Evolutionary conservation across 768 basidiomycete genomes (phyloP).

Genomic region (Termitomyces eurrhizus): DNA sequence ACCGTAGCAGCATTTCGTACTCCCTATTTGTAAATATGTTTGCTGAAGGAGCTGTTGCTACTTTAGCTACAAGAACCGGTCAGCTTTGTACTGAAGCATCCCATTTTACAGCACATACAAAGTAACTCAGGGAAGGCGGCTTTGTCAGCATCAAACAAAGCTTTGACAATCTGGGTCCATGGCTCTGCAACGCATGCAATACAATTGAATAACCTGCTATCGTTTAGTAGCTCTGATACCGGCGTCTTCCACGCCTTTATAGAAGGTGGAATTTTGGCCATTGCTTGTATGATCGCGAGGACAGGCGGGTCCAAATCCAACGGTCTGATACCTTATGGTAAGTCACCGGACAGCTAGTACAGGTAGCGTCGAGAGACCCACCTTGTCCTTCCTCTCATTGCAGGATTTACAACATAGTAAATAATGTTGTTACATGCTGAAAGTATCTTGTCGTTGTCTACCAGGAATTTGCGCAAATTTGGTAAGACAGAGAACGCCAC

Average conservation of each 20-base stretch:
- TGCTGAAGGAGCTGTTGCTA: constrained; percentile 82
- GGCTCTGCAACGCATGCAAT: constrained; percentile 46
- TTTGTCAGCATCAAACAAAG: constrained; percentile 84
- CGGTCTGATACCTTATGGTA: constrained; percentile 41
- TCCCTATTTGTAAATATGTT: constrained; percentile 97
- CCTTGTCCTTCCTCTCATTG: constrained; percentile 75
- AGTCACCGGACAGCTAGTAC: constrained; percentile 3
- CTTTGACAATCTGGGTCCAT: constrained; percentile 79
- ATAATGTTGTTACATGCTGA: constrained; percentile 80
- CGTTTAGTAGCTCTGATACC: constrained; percentile 78
- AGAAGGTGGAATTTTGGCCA: constrained; percentile 73
- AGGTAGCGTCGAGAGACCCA: constrained; percentile 25
- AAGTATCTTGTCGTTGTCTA: constrained; percentile 80
- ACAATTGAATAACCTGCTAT: constrained; percentile 84
- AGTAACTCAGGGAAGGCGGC: constrained; percentile 81
- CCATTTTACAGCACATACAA: constrained; percentile 42
- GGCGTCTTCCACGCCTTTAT: constrained; percentile 83
- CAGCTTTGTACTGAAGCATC: neutral
- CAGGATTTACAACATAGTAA: constrained; percentile 79
- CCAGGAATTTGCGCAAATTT: constrained; percentile 69
- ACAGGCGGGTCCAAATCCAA: constrained; percentile 72
- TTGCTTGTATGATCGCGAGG: constrained; percentile 68
- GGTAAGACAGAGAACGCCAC: constrained; percentile 69
- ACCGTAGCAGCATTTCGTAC: constrained; percentile 86
- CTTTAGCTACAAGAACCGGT: constrained; percentile 46